Conservation (phyloP, 148 eudicot species). For the Polygonum aviculare region DNA sequence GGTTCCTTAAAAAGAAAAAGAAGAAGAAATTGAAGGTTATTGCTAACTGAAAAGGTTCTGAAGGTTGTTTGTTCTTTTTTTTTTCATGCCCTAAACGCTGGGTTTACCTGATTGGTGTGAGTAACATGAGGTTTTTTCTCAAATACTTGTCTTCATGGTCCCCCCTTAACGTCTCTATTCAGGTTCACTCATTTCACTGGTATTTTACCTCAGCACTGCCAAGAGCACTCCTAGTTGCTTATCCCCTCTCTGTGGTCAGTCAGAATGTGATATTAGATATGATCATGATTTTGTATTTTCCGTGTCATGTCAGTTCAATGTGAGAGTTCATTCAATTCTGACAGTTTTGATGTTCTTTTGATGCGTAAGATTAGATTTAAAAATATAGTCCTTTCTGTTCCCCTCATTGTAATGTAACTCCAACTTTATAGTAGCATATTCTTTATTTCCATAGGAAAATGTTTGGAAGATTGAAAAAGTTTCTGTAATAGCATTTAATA, state of each 20-base stretch:
- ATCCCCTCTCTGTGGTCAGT: conserved; percentile 89
- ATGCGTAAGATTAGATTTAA: background rate
- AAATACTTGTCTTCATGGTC: conserved; percentile 12
- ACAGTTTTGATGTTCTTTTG: background rate
- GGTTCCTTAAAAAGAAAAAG: background rate
- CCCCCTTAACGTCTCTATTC: conserved; percentile 27
- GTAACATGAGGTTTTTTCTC: background rate
- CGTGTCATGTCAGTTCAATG: background rate
- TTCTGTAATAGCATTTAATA: background rate
- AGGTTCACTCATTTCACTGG: conserved; percentile 92
- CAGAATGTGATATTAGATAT: background rate
- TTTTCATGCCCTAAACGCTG: background rate
- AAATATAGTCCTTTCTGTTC: background rate
- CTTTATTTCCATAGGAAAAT: background rate
- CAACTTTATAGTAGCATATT: background rate
- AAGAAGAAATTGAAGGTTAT: background rate
- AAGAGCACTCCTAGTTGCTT: conserved; percentile 81
- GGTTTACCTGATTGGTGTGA: background rate
- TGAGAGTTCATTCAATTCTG: background rate
- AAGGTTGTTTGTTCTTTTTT: background rate
- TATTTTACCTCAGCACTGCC: conserved; percentile 98
- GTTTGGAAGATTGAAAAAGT: background rate
- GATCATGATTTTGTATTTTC: background rate
- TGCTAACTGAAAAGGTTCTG: background rate
- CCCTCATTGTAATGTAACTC: background rate